Evolutionary conservation across 2,329 filamentous ascomycete species (phyloP).

Genomic region (Emericellopsis atlantica): DNA sequence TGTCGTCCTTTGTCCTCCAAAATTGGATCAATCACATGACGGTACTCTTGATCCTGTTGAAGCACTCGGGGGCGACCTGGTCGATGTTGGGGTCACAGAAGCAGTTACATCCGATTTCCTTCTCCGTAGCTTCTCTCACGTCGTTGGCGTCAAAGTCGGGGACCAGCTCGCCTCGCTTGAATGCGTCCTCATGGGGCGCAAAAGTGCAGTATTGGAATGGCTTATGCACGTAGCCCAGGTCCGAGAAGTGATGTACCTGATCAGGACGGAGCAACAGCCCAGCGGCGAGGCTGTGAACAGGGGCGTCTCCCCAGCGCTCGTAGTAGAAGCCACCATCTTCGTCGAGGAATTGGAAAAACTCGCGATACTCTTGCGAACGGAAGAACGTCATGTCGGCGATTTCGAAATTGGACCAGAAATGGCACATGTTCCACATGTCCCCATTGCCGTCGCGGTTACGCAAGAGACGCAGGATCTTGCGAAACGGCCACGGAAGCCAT

Average conservation of each 20-base stretch:
- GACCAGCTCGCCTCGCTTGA: constrained; percentile 2
- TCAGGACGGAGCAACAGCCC: constrained; percentile 24
- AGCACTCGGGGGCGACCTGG: constrained; percentile 1
- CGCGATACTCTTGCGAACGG: constrained; percentile 23
- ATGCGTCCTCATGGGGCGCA: constrained; percentile 2
- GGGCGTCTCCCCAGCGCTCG: constrained; percentile 31
- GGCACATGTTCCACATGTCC: constrained; percentile 29
- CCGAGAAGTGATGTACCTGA: constrained; percentile 28
- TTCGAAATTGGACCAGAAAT: constrained; percentile 36
- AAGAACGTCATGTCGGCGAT: constrained; percentile 33
- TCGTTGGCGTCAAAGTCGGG: neutral
- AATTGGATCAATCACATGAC: constrained; percentile 1
- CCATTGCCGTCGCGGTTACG: constrained; percentile 23
- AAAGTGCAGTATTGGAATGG: constrained; percentile 15
- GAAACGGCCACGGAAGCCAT: constrained; percentile 29
- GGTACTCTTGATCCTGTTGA: constrained; percentile 3
- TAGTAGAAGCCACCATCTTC: constrained; percentile 27
- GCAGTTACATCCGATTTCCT: constrained; percentile 6
- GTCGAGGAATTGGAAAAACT: constrained; percentile 26
- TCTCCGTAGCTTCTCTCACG: neutral
- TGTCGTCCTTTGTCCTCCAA: no score
- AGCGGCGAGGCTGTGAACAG: constrained; percentile 28
- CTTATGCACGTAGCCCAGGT: constrained; percentile 28
- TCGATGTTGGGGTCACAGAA: constrained; percentile 3
- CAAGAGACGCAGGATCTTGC: constrained; percentile 19